Conservation (phyloP, 441 rosid species). For the Pelargonium australe region DNA sequence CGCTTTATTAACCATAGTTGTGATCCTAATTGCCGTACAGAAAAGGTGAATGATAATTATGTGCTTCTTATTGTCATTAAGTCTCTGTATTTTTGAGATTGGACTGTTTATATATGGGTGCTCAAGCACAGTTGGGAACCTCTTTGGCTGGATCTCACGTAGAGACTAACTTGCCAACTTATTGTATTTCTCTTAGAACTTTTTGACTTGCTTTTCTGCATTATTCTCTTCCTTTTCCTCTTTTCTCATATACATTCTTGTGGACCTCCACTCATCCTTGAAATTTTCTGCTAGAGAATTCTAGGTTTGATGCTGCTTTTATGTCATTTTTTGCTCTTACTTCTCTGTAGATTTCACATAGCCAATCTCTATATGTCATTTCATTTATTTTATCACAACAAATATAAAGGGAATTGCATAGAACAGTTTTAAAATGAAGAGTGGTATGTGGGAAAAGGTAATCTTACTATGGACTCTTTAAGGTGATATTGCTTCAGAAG, state of each 20-base stretch:
- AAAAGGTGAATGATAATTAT: slow-evolving; percentile 53
- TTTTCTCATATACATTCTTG: no score
- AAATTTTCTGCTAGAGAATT: neutral
- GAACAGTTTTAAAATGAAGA: neutral
- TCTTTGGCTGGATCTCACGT: no score
- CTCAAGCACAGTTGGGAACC: no score
- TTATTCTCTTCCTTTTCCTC: no score
- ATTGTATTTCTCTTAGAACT: no score
- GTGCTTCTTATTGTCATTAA: slow-evolving; percentile 18
- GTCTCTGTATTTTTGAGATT: neutral
- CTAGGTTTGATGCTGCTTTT: neutral
- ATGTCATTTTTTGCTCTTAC: neutral
- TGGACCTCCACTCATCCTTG: no score
- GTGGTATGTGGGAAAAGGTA: neutral
- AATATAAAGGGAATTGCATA: neutral
- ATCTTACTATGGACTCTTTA: neutral
- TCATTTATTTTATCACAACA: neutral
- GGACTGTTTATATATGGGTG: no score
- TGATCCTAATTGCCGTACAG: slow-evolving; percentile 96
- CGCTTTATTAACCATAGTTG: slow-evolving; percentile 98
- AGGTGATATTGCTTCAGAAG: no score
- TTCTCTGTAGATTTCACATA: neutral
- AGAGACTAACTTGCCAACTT: no score
- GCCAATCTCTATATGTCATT: neutral
- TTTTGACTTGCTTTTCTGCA: no score